Evolutionary conservation across 371 early-diverging fungal species (phyloP).

Genomic region (Funneliformis caledonium): DNA sequence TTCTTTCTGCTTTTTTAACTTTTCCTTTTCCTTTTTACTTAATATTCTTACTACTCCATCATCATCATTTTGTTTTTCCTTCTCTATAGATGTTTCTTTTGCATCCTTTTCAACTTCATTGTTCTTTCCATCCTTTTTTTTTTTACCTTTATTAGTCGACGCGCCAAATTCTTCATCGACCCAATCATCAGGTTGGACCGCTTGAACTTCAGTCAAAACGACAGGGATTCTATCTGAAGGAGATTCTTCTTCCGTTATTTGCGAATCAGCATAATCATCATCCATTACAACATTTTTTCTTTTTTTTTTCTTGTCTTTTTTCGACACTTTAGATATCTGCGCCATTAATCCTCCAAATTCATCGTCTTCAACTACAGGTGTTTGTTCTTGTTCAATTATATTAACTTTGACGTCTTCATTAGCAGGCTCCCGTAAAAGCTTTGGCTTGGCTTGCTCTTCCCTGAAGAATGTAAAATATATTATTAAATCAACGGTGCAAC

Average conservation of each 20-base stretch:
- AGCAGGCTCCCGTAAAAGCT: background rate
- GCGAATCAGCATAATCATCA: conserved; percentile 46
- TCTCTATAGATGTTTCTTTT: conserved; percentile 62
- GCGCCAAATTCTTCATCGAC: conserved; percentile 46
- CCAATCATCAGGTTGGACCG: conserved; percentile 41
- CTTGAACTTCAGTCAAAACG: conserved; percentile 42
- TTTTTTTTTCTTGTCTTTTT: conserved; percentile 46
- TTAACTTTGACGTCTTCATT: background rate
- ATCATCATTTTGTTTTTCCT: conserved; percentile 55
- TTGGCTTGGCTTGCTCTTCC: background rate
- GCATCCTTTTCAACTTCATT: conserved; percentile 40
- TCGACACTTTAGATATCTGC: background rate
- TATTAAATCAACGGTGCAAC: too few species aligned
- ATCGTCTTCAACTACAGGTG: conserved; percentile 3
- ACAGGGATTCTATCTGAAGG: conserved; percentile 38
- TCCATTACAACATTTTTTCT: conserved; percentile 49
- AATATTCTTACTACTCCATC: conserved; percentile 56
- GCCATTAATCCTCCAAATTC: conserved; percentile 17
- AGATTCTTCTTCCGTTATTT: conserved; percentile 43
- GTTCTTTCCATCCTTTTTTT: conserved; percentile 20
- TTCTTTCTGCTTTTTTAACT: conserved; percentile 58
- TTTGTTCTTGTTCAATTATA: background rate
- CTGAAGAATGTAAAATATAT: background rate
- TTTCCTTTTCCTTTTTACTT: conserved; percentile 68
- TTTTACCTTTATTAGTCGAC: conserved; percentile 51